Evolutionary conservation across 306 rosid genomes (phyloP).

Genomic region (Carpinus viminea): DNA sequence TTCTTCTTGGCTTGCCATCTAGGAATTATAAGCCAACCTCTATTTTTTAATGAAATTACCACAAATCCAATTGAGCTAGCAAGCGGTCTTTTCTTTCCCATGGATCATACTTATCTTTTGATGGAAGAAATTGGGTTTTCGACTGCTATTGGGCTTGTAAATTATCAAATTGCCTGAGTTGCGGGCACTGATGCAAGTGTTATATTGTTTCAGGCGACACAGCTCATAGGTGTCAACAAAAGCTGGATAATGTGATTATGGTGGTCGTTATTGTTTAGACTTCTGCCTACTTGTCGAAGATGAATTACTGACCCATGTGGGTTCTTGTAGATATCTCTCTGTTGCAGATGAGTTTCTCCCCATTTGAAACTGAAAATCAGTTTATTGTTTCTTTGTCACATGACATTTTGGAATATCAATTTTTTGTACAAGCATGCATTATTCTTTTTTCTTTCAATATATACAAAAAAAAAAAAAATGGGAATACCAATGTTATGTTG

Average conservation of each 20-base stretch:
- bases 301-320: constrained; percentile 60
- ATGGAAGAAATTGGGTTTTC: neutral
- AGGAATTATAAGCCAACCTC: neutral
- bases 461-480: constrained; percentile 4
- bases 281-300: constrained; percentile 53
- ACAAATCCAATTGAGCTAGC: no score
- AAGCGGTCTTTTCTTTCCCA: no score
- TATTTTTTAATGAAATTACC: neutral
- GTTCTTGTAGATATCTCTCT: constrained; percentile 67
- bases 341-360: constrained; percentile 99
- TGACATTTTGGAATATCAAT: constrained; percentile 47
- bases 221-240: constrained; percentile 28
- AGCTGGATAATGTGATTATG: constrained; percentile 36
- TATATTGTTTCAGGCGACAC: constrained; percentile 58
- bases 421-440: constrained; percentile 42
- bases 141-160: constrained; percentile 1
- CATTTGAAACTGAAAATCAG: constrained; percentile 83
- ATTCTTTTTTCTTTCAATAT: constrained; percentile 11
- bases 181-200: constrained; percentile 39
- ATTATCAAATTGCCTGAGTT: constrained; percentile 24
- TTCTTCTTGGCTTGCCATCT: neutral
- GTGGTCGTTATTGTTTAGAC: constrained; percentile 28
- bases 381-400: constrained; percentile 38
- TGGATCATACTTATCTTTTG: neutral
- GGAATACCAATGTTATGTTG: neutral